Conservation (phyloP, 495 filamentous ascomycete genomes). For the Diplogelasinospora grovesii region DNA sequence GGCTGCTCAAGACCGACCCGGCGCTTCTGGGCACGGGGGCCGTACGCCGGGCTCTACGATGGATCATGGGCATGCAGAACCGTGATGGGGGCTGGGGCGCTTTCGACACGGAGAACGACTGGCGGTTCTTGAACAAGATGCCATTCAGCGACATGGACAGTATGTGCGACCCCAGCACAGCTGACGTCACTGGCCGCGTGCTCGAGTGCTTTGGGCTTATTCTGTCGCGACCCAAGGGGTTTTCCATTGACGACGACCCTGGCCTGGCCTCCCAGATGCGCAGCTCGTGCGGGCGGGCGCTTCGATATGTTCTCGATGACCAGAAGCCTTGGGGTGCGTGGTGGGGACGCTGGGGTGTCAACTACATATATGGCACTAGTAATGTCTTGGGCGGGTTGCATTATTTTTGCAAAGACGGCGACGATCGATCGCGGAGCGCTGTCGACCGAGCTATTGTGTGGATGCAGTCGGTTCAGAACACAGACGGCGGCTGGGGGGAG, state of each 20-base stretch:
- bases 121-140: conserved; percentile 33
- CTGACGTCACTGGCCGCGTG: conserved; percentile 33
- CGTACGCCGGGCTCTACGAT: too few species aligned
- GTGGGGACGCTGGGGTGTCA: conserved; percentile 33
- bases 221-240: not conserved
- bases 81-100: conserved; percentile 39
- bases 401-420: conserved; percentile 5
- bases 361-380: conserved; percentile 32
- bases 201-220: conserved; percentile 35
- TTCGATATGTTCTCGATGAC: conserved; percentile 13
- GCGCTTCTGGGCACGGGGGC: too few species aligned
- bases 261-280: not conserved
- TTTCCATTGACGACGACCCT: not conserved
- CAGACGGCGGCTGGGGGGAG: conserved; percentile 38
- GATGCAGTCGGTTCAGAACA: conserved; percentile 26
- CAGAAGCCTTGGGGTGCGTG: conserved; percentile 27
- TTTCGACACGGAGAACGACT: conserved; percentile 35
- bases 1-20: too few species aligned
- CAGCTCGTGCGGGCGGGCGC: conserved; percentile 2
- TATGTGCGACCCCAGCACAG: conserved; percentile 16
- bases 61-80: conserved; percentile 43
- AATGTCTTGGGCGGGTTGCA: conserved; percentile 26
- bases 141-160: conserved; percentile 41
- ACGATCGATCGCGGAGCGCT: not conserved
- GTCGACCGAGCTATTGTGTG: conserved; percentile 15